These are phyloP conservation scores for Kurtzmaniella quercitrusa DNA, from an alignment of 1,139 yeast species.

Conservation along the genomic window DNA sequence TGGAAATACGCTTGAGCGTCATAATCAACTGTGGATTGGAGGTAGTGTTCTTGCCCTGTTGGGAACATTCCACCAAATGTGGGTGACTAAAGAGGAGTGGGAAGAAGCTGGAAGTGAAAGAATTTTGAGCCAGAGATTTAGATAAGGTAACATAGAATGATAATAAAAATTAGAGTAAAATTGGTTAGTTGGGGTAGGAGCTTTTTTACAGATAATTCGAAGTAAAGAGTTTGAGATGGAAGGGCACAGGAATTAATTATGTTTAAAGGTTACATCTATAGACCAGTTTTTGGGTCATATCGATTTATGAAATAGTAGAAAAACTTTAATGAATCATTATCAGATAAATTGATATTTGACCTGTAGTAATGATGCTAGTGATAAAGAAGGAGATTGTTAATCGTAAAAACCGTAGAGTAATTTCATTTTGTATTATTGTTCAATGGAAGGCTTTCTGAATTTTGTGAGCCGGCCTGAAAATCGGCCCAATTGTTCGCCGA, in stretches of 20 bases:
- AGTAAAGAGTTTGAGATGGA: no score
- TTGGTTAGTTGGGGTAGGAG: no score
- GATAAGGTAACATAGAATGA: constrained; percentile 29
- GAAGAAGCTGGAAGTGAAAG: constrained; percentile 89
- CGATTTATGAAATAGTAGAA: no score
- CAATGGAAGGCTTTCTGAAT: neutral
- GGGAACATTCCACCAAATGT: constrained; percentile 95
- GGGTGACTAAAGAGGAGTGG: constrained; percentile 91
- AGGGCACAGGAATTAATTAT: no score
- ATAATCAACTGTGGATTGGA: constrained; percentile 91
- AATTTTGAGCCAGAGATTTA: constrained; percentile 68
- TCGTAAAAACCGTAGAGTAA: no score
- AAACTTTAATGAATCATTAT: no score
- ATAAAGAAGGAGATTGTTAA: no score
- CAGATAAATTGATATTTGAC: no score
- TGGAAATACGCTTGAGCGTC: constrained; percentile 80
- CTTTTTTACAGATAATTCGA: no score
- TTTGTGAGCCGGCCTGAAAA: neutral
- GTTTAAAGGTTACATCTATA: no score
- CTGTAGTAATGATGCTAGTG: no score
- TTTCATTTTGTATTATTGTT: neutral
- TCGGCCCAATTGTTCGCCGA: neutral
- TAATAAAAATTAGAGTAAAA: neutral
- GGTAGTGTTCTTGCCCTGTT: constrained; percentile 88
- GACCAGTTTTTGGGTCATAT: no score